Conservation (phyloP, 495 filamentous ascomycete genomes). For the Astrothelium subdiscretum region DNA sequence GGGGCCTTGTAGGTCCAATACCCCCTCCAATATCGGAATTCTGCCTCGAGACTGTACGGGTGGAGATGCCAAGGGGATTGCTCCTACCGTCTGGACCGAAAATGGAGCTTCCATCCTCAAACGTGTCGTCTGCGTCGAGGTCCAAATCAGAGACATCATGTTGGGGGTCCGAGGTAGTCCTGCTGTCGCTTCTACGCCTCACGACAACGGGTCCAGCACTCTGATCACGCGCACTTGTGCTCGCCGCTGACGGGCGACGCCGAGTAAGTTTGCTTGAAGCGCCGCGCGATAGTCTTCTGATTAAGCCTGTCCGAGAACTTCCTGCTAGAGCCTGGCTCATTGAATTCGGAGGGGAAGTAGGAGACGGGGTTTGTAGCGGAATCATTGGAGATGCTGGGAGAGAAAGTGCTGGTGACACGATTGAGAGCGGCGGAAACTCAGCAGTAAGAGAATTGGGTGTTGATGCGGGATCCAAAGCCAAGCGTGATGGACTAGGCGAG, state of each 20-base stretch:
- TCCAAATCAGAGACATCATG: conserved; percentile 33
- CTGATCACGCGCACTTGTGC: conserved; percentile 63
- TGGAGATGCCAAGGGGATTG: conserved; percentile 29
- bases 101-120: conserved; percentile 37
- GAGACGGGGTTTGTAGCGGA: not conserved
- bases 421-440: not conserved
- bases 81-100: conserved; percentile 21
- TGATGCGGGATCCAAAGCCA: not conserved
- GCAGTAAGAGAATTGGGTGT: not conserved
- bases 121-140: conserved; percentile 49
- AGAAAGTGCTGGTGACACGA: not conserved
- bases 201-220: conserved; percentile 83
- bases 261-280: conserved; percentile 49
- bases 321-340: conserved; percentile 38
- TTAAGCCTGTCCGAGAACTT: conserved; percentile 46
- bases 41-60: conserved; percentile 18
- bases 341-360: conserved; percentile 31
- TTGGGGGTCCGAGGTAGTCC: conserved; percentile 45
- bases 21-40: conserved; percentile 26
- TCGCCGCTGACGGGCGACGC: conserved; percentile 60
- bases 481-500: not conserved
- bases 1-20: conserved; percentile 59
- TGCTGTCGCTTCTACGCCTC: conserved; percentile 78
- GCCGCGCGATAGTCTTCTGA: conserved; percentile 55
- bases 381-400: not conserved